phyloP scores from a whole-genome alignment of 768 basidiomycete genomes.

The Megacollybia marginata region DNA sequence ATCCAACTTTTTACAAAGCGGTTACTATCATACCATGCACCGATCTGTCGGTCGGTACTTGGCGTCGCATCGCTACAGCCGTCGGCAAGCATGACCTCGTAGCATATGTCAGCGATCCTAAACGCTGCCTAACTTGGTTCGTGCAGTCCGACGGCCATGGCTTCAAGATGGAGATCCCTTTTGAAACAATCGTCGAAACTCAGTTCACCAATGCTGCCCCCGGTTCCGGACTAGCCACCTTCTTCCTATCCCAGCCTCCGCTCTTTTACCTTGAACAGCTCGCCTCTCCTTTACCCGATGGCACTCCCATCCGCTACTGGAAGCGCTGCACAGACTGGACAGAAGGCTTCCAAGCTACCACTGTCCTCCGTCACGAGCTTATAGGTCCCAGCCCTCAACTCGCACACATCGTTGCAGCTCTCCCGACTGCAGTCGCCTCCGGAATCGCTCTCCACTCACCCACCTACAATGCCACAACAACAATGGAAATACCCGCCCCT shows the following conservation, averaged over 20 bases:
- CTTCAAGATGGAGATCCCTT: slow-evolving; percentile 84
- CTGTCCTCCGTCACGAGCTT: slow-evolving; percentile 56
- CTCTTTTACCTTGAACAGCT: slow-evolving; percentile 58
- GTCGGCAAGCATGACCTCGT: slow-evolving; percentile 57
- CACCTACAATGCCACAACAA: slow-evolving; percentile 22
- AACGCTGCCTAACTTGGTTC: slow-evolving; percentile 70
- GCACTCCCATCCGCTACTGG: slow-evolving; percentile 41
- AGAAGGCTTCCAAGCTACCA: slow-evolving; percentile 60
- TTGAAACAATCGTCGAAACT: slow-evolving; percentile 50
- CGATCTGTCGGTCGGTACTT: slow-evolving; percentile 68
- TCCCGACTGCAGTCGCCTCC: slow-evolving; percentile 25
- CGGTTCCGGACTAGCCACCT: slow-evolving; percentile 51
- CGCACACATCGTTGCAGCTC: slow-evolving; percentile 42
- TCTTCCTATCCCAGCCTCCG: slow-evolving; percentile 62
- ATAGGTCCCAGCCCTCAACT: slow-evolving; percentile 59
- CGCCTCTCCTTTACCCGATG: slow-evolving; percentile 20
- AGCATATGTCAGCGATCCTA: slow-evolving; percentile 65
- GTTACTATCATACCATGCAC: slow-evolving; percentile 72
- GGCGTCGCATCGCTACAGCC: slow-evolving; percentile 64
- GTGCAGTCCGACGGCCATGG: slow-evolving; percentile 64
- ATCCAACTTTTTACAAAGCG: slow-evolving; percentile 30
- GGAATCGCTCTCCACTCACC: slow-evolving; percentile 31
- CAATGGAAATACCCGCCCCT: slow-evolving; percentile 34
- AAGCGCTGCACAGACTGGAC: slow-evolving; percentile 71
- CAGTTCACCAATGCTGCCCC: slow-evolving; percentile 48